Percentiles rank a stretch among this genome's conserved stretches.
phyloP scores from a whole-genome alignment of 1,284 basidiomycete species.

The Ganoderma boninense region DNA sequence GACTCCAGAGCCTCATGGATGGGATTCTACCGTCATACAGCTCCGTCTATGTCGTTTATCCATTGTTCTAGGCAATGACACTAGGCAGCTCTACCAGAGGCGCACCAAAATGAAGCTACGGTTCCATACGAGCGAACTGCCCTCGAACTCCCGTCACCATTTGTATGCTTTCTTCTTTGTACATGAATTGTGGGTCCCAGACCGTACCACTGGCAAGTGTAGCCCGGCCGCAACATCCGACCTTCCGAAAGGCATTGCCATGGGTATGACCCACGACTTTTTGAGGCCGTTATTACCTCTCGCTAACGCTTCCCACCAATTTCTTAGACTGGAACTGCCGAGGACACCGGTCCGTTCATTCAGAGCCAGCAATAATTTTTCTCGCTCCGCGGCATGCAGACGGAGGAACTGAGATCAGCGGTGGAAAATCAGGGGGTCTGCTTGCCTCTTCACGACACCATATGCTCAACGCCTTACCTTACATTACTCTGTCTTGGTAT shows the following conservation, averaged over 20 bases:
- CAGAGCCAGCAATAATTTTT: background rate
- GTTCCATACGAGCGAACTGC: background rate
- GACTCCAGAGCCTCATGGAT: background rate
- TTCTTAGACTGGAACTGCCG: background rate
- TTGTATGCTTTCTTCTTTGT: background rate
- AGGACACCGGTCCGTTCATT: conserved; percentile 1
- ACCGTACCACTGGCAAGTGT: background rate
- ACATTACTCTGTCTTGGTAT: background rate
- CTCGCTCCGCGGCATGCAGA: background rate
- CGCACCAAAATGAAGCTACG: background rate
- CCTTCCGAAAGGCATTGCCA: background rate
- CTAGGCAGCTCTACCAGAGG: background rate
- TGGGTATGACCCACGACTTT: background rate
- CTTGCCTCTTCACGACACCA: background rate
- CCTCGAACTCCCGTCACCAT: background rate
- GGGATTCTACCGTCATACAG: background rate
- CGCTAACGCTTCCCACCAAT: background rate
- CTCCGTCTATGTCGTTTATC: background rate
- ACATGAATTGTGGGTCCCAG: background rate
- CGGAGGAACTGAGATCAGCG: background rate
- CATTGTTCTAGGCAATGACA: background rate
- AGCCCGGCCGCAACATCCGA: background rate
- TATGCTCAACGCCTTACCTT: background rate
- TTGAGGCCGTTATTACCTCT: background rate
- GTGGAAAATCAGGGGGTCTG: background rate